Percentiles rank a stretch among this genome's conserved stretches.
phyloP scores from a whole-genome alignment of 1,284 basidiomycete genomes.

The Rhodotorula sp. region DNA sequence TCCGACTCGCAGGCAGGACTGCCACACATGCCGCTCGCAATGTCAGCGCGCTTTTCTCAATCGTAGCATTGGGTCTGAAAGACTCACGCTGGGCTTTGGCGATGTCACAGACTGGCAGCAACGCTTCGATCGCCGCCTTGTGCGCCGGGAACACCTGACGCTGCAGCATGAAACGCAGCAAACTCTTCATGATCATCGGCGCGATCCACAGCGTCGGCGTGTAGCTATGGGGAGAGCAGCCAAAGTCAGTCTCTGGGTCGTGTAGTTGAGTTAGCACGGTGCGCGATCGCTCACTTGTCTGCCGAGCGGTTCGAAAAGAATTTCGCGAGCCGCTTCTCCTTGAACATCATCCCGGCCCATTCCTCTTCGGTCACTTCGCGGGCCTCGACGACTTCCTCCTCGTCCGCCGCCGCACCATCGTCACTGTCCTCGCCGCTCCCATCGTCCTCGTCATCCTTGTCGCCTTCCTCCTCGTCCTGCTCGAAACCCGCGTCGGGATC shows the following conservation, averaged over 20 bases:
- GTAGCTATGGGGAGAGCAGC: not conserved
- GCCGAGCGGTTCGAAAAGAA: constrained; percentile 14
- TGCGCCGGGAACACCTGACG: constrained; percentile 15
- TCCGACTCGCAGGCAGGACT: not conserved
- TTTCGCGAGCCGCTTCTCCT: not conserved
- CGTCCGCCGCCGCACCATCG: not conserved
- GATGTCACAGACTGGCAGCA: not conserved
- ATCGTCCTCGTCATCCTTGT: constrained; percentile 1
- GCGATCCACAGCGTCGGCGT: constrained; percentile 12
- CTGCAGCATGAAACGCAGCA: constrained; percentile 18
- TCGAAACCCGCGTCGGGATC: not conserved
- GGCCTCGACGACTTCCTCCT: not conserved
- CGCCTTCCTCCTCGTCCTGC: constrained; percentile 4
- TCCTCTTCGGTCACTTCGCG: constrained; percentile 10
- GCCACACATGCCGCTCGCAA: not conserved
- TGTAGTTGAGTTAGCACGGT: not conserved
- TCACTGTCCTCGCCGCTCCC: not conserved
- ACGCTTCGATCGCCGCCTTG: not conserved
- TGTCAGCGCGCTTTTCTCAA: not conserved
- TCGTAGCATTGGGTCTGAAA: too few species aligned
- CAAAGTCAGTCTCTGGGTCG: not conserved
- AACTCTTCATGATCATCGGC: constrained; percentile 7
- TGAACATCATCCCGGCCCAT: constrained; percentile 1
- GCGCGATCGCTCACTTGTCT: not conserved
- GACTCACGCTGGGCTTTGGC: constrained; percentile 17